Evolutionary conservation across 768 basidiomycete genomes (phyloP).

Genomic region (Tephrocybe sp.): DNA sequence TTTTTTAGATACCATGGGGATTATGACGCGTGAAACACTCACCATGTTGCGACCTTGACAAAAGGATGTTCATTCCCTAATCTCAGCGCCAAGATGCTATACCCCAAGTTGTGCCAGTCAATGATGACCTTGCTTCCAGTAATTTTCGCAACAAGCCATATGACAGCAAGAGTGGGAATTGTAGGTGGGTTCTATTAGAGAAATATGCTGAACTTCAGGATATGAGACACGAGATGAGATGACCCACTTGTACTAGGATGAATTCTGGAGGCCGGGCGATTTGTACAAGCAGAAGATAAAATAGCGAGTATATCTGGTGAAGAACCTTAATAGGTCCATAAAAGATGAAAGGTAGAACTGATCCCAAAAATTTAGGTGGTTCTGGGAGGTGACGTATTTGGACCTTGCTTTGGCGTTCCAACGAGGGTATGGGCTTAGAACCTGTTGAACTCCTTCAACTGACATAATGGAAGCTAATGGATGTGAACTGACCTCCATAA

Average conservation of each 20-base stretch:
- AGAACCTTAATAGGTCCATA: conserved; percentile 81
- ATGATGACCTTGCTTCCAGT: conserved; percentile 87
- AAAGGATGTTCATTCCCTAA: conserved; percentile 67
- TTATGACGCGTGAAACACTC: conserved; percentile 5
- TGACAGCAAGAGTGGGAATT: conserved; percentile 88
- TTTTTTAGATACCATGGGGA: not conserved
- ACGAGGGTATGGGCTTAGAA: conserved; percentile 71
- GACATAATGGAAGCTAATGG: not conserved
- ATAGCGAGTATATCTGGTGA: conserved; percentile 62
- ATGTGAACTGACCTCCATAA: conserved; percentile 59
- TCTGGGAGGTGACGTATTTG: conserved; percentile 66
- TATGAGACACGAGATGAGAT: conserved; percentile 3
- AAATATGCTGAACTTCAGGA: not conserved
- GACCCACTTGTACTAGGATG: conserved; percentile 83
- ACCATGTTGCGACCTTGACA: conserved; percentile 78
- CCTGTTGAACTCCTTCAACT: conserved; percentile 39
- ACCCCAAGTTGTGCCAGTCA: conserved; percentile 99
- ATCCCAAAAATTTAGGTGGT: conserved; percentile 49
- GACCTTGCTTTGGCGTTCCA: conserved; percentile 64
- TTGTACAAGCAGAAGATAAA: conserved; percentile 56
- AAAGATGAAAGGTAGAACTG: conserved; percentile 57
- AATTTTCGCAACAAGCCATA: conserved; percentile 66
- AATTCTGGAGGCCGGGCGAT: conserved; percentile 73
- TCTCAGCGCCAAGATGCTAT: conserved; percentile 85
- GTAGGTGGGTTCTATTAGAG: conserved; percentile 85